phyloP scores from a whole-genome alignment of 2,329 filamentous ascomycete genomes.

The Cercospora sp. region DNA sequence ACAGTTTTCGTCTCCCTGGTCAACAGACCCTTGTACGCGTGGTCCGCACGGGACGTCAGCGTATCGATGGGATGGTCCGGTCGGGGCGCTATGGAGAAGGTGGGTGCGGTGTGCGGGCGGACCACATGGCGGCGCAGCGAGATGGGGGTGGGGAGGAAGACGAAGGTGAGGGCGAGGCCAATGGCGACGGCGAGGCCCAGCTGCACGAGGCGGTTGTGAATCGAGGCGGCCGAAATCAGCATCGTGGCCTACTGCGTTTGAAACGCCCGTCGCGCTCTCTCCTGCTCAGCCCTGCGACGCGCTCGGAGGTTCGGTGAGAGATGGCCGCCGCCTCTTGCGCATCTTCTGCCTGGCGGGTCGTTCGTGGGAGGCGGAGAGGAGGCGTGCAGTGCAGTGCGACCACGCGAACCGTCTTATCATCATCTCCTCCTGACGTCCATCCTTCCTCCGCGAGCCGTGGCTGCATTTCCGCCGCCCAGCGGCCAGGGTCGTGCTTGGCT shows the following conservation, averaged over 20 bases:
- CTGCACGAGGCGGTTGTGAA: conserved; percentile 37
- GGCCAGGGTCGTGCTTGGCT: neutral
- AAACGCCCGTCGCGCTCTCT: neutral
- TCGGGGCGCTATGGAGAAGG: conserved; percentile 22
- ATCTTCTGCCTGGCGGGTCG: neutral
- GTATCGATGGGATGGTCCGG: conserved; percentile 43
- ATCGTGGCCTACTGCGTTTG: conserved; percentile 8
- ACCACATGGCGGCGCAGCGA: conserved; percentile 13
- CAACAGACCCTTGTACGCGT: conserved; percentile 36
- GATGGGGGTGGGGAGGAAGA: conserved; percentile 27
- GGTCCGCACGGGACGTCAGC: conserved; percentile 41
- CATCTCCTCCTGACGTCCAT: neutral
- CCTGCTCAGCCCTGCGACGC: neutral
- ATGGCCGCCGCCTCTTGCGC: neutral
- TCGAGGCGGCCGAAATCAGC: conserved; percentile 33
- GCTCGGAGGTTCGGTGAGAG: neutral
- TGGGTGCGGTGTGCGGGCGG: conserved; percentile 12
- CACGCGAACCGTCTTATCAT: neutral
- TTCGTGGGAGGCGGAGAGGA: neutral
- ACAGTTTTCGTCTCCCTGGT: conserved; percentile 42
- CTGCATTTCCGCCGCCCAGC: neutral
- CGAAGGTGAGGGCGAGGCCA: conserved; percentile 28
- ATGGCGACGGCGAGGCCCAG: conserved; percentile 30
- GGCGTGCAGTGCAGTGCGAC: neutral
- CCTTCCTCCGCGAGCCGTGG: neutral